Conservation (phyloP, 495 filamentous ascomycete genomes). For the Cercophora scortea region DNA sequence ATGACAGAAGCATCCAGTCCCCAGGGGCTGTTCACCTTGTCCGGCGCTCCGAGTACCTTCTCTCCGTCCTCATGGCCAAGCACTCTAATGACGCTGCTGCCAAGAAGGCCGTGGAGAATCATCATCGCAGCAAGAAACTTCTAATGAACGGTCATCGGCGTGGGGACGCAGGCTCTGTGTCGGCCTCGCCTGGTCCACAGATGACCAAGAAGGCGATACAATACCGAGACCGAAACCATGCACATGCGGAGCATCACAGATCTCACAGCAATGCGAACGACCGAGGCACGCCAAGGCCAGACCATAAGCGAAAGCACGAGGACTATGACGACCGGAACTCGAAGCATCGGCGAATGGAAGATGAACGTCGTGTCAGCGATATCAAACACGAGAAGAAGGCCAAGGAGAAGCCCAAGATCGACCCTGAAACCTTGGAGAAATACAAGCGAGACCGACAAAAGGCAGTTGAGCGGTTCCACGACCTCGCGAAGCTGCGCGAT, state of each 20-base stretch:
- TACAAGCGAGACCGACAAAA: constrained; percentile 24
- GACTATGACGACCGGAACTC: constrained; percentile 26
- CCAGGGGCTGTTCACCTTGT: constrained; percentile 95
- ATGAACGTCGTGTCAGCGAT: constrained; percentile 14
- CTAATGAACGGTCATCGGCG: constrained; percentile 44
- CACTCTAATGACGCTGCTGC: constrained; percentile 61
- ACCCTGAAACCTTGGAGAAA: constrained; percentile 25
- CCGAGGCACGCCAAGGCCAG: constrained; percentile 33
- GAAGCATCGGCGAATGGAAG: constrained; percentile 27
- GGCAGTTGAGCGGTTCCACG: constrained; percentile 26
- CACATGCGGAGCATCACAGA: constrained; percentile 39
- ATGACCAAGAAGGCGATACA: constrained; percentile 33
- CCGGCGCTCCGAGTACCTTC: constrained; percentile 85
- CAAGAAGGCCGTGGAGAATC: constrained; percentile 79
- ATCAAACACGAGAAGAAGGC: constrained; percentile 21
- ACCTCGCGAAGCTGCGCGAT: constrained; percentile 22
- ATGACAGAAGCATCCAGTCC: constrained; percentile 75
- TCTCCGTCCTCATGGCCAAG: constrained; percentile 80
- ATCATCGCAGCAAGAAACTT: constrained; percentile 80
- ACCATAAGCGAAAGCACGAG: constrained; percentile 38
- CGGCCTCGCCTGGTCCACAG: constrained; percentile 50
- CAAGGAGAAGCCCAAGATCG: constrained; percentile 23
- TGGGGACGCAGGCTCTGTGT: constrained; percentile 42
- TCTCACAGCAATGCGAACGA: constrained; percentile 39
- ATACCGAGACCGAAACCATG: constrained; percentile 22